Percentiles rank a stretch among this genome's conserved stretches.
phyloP scores from a whole-genome alignment of 2,329 filamentous ascomycete species.

The Botryotinia convoluta region DNA sequence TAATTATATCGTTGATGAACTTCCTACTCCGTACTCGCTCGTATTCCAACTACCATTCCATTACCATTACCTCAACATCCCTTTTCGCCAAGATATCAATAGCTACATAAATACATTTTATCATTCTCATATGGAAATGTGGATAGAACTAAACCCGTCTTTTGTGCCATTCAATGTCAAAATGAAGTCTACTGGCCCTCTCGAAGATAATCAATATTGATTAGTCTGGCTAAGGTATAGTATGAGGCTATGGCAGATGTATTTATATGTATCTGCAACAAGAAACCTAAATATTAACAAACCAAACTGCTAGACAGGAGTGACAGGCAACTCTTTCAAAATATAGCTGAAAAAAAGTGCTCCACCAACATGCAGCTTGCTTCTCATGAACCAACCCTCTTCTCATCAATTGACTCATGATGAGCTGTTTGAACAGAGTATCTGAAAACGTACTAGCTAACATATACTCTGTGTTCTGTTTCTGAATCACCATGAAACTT shows the following conservation, averaged over 20 bases:
- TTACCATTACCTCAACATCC: not conserved
- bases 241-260: not conserved
- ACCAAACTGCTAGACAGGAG: not conserved
- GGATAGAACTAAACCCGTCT: not conserved
- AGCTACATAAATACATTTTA: not conserved
- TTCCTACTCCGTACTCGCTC: not conserved
- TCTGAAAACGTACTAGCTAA: not conserved
- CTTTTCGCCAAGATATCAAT: not conserved
- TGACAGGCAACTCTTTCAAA: not conserved
- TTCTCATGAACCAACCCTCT: not conserved
- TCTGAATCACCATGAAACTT: slow-evolving; percentile 4
- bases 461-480: not conserved
- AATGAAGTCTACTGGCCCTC: not conserved
- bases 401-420: not conserved
- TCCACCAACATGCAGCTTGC: slow-evolving; percentile 2
- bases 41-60: not conserved
- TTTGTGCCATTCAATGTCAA: not conserved
- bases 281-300: not conserved
- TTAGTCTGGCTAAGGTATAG: not conserved
- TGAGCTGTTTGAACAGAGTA: not conserved
- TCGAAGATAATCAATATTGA: not conserved
- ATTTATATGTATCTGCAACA: not conserved
- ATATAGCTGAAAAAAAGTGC: not conserved
- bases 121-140: not conserved
- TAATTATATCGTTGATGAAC: not conserved